These are phyloP conservation scores for Ilyonectria mors-panacis DNA, from an alignment of 2,329 filamentous ascomycete genomes.

Conservation along the genomic window DNA sequence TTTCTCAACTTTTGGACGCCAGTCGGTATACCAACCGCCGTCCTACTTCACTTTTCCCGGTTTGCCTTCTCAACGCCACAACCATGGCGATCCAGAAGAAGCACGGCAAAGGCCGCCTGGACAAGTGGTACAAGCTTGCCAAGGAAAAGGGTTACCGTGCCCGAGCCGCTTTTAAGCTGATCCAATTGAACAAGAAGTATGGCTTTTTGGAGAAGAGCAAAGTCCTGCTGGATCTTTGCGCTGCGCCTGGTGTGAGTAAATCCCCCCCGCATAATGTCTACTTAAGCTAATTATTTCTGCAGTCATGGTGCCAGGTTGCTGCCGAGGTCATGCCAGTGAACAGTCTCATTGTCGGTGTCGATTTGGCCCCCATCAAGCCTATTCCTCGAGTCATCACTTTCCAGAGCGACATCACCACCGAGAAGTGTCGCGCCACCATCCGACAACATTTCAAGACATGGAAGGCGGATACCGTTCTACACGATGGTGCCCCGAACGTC, in stretches of 20 bases:
- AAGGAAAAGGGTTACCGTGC: conserved; percentile 99
- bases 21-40: conserved; percentile 26
- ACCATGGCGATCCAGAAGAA: conserved; percentile 98
- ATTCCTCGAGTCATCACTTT: conserved; percentile 96
- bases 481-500: conserved; percentile 98
- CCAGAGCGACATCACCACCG: conserved; percentile 97
- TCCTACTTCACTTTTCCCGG: conserved; percentile 12
- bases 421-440: conserved; percentile 93
- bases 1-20: conserved; percentile 29
- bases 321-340: conserved; percentile 94
- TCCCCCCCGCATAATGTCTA: neutral
- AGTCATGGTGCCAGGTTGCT: conserved; percentile 97
- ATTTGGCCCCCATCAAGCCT: conserved; percentile 94
- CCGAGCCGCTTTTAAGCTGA: conserved; percentile 96
- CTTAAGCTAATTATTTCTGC: conserved; percentile 47
- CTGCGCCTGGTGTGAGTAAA: conserved; percentile 84
- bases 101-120: conserved; percentile 97
- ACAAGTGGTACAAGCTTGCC: conserved; percentile 98
- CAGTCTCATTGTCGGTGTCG: conserved; percentile 93
- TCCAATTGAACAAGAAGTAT: conserved; percentile 99
- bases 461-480: conserved; percentile 95
- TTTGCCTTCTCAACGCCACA: conserved; percentile 26
- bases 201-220: conserved; percentile 97
- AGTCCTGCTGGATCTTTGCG: conserved; percentile 96
- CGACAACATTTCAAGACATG: conserved; percentile 92